Percentiles rank a stretch among this genome's conserved stretches.
These are phyloP conservation scores for Serendipita vermifera DNA, from an alignment of 768 basidiomycete genomes.

Conservation along the genomic window DNA sequence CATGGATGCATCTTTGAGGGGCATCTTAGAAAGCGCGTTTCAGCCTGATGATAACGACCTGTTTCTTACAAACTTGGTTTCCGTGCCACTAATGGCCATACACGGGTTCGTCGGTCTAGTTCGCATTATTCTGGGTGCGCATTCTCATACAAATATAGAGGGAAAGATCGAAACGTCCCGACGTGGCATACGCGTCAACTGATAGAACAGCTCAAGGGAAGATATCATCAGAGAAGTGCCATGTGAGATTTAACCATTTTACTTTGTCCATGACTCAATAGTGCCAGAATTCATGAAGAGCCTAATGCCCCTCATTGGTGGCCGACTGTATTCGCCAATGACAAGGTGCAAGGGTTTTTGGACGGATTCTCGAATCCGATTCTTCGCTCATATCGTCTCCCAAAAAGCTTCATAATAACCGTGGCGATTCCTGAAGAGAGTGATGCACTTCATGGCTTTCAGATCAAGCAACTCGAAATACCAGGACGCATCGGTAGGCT, in stretches of 20 bases:
- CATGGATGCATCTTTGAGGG: conserved; percentile 58
- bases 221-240: too few species aligned
- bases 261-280: too few species aligned
- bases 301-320: conserved; percentile 60
- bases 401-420: conserved; percentile 51
- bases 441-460: conserved; percentile 60
- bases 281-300: conserved; percentile 47
- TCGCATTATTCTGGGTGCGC: conserved; percentile 1
- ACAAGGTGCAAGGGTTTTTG: conserved; percentile 44
- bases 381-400: conserved; percentile 14
- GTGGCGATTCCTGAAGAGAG: conserved; percentile 54
- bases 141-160: conserved; percentile 30
- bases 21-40: conserved; percentile 59
- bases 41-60: conserved; percentile 82
- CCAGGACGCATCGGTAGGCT: conserved; percentile 49
- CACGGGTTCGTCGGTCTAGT: conserved; percentile 49
- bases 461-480: conserved; percentile 40
- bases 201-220: too few species aligned
- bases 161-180: conserved; percentile 76
- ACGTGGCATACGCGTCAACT: conserved; percentile 69
- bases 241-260: too few species aligned
- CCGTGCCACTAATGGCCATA: conserved; percentile 57
- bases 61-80: conserved; percentile 62
- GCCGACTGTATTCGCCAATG: conserved; percentile 40
- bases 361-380: conserved; percentile 21